Evolutionary conservation across 2,329 filamentous ascomycete species (phyloP), one percentile per base, ranked within the genome.

Genomic region (Fusarium verticillioides): DNA sequence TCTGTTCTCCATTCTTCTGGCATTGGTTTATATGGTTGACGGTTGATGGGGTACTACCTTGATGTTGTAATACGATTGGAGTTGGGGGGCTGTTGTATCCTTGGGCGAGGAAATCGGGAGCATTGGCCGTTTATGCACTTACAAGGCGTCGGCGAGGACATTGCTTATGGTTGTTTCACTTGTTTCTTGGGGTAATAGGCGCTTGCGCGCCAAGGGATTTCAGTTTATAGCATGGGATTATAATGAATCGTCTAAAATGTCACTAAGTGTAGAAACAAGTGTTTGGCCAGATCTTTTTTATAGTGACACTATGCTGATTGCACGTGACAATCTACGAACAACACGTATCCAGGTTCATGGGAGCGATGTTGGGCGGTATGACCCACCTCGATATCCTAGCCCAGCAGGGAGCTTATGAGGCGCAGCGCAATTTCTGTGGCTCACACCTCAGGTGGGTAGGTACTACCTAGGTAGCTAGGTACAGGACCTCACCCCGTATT

Each of bases 81-180:
- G 76, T 78, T 75, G 58, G 75, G 72, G 67, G 74, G 70, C 54
- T 66, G 56, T 69, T 47, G 60, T 63, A 66, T 60, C 62, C 44
- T 78, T 75, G 62, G 52, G 64, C 72, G 62, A 73, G 59, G 68
- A 69, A 75, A 71, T 65, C 63, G 67, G 72, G 67, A 74, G 72
- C 72, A 75, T 71, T 60, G 63, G 72, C 74, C 69, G 76, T 78
- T 77, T 75, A 69, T 77, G 75, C 76, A 78, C 73, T 78, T 78
- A 70, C 66, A 68, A 68, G 76, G 76, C 76, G 76, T 75, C 66
- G 66, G 53, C 67, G 75, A 63, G 73, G 66, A 76, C 59, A 75
- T 59, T 76, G 74, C 59, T 67, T 70, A 54, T 60, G 66, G 64
- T 71, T 69, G 64, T 69, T 73, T 59, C 28, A 59, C 60, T 53